These are phyloP conservation scores for Xanthoceras sorbifolium DNA, from an alignment of 345 rosid genomes.

Conservation along the genomic window DNA sequence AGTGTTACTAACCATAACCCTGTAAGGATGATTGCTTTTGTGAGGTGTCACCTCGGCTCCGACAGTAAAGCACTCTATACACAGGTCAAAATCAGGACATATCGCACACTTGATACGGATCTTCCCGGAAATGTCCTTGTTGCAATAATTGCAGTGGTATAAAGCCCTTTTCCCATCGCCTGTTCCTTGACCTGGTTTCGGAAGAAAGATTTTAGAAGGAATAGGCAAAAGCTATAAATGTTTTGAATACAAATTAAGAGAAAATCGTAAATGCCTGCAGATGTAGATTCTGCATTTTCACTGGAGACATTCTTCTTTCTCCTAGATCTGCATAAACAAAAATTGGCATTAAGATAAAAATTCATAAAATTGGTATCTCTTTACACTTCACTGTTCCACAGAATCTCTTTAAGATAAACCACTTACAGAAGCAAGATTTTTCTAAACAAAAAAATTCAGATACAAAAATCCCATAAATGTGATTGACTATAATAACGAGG, in stretches of 20 bases:
- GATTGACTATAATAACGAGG: not conserved
- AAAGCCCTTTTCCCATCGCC: slow-evolving; percentile 78
- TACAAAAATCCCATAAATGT: not conserved
- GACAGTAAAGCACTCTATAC: slow-evolving; percentile 92
- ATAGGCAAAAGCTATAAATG: slow-evolving; percentile 1
- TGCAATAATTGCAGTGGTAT: slow-evolving; percentile 98
- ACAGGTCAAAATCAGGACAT: slow-evolving; percentile 97
- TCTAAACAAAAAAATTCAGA: no score
- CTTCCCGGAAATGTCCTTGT: slow-evolving; percentile 90
- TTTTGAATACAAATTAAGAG: slow-evolving; percentile 13
- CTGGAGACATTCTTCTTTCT: slow-evolving; percentile 77
- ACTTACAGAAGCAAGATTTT: not conserved
- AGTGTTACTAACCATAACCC: slow-evolving; percentile 83
- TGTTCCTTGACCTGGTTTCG: slow-evolving; percentile 65
- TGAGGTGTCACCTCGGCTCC: slow-evolving; percentile 95
- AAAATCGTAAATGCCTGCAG: slow-evolving; percentile 48
- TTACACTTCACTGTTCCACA: slow-evolving; percentile 4
- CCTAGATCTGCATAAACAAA: slow-evolving; percentile 66
- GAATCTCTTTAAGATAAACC: not conserved
- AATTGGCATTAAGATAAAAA: not conserved
- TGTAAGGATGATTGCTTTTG: slow-evolving; percentile 78
- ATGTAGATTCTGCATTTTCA: slow-evolving; percentile 71
- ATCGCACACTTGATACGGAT: slow-evolving; percentile 88
- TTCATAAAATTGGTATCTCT: not conserved
- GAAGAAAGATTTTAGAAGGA: not conserved